Evolutionary conservation across 2,329 filamentous ascomycete genomes (phyloP), one percentile per base, ranked within the genome.

Genomic region (Stagonosporopsis vannaccii): DNA sequence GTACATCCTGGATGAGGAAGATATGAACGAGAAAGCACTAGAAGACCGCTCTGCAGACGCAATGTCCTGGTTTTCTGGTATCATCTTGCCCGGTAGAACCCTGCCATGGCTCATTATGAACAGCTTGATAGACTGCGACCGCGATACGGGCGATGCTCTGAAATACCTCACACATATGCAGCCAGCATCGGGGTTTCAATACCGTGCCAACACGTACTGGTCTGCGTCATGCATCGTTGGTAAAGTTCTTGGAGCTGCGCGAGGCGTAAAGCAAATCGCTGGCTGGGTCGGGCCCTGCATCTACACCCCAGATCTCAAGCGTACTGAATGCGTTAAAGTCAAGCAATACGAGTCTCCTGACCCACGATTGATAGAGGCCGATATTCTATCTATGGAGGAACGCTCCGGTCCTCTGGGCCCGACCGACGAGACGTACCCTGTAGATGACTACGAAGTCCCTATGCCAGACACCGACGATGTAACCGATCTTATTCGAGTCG

Each of bases 81-180:
- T 92, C 13, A 84, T 92, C 32, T 77, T 92, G 3, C 90, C 90
- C 8, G 90, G 90, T 11, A 82, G 84, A 73, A 82, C 86, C 72
- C 85, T 90, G 41, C 88, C 89, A 2, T 92, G 90, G 76, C 82
- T 91, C 33, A 86, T 91, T 41, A 92, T 92, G 88, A 92, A 91
- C 70, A 85, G 89, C 4, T 80, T 92, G 39, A 87, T 92, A 61
- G 90, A 92, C 71, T 85, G 90, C 64, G 89, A 92, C 66, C 86
- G 86, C 2, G 88, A 90, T 69, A 82, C 82, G 4, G 86, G 86
- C 5, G 85, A 88, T 59, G 79, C 86, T 7, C 82, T 92, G 15
- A 86, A 87, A 11, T 81, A 88, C 30, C 81, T 92, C 8, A 88
- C 86, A 1, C 87, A 91, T 65, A 81, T 88, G 62, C 83, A 88